A percentile compares a stretch with the other conserved stretches of the same genome.
Evolutionary conservation across 2,329 filamentous ascomycete species (phyloP).

Genomic region (Epichloe brachyelytri): DNA sequence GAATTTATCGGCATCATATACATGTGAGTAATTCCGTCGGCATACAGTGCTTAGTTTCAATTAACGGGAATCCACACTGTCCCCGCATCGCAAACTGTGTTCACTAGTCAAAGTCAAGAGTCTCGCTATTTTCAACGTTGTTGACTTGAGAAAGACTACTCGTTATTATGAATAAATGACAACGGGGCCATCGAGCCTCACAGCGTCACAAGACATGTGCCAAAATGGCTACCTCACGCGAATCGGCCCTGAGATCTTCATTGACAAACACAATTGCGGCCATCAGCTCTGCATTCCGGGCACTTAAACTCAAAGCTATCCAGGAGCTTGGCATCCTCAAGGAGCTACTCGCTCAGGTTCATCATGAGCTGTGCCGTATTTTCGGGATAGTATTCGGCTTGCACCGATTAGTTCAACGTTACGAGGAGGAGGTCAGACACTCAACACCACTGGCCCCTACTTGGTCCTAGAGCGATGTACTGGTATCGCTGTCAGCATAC

Average conservation of each 20-base stretch:
- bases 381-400: not conserved
- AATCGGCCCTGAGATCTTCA: not conserved
- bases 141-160: no score
- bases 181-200: not conserved
- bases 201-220: not conserved
- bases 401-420: not conserved
- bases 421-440: not conserved
- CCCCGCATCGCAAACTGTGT: no score
- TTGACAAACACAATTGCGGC: not conserved
- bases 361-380: not conserved
- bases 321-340: not conserved
- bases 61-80: no score
- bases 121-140: no score
- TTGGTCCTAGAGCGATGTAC: not conserved
- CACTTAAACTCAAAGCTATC: not conserved
- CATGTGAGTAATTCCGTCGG: no score
- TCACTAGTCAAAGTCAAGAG: no score
- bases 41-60: no score
- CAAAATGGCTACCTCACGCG: not conserved
- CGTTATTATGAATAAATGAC: no score
- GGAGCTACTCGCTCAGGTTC: not conserved
- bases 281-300: not conserved
- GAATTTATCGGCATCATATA: no score
- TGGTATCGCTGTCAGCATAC: not conserved
- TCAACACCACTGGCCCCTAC: not conserved